A percentile compares a stretch with the other conserved stretches of the same genome.
These are phyloP conservation scores for Aspergillus affinis DNA, from an alignment of 495 filamentous ascomycete species.

Conservation along the genomic window DNA sequence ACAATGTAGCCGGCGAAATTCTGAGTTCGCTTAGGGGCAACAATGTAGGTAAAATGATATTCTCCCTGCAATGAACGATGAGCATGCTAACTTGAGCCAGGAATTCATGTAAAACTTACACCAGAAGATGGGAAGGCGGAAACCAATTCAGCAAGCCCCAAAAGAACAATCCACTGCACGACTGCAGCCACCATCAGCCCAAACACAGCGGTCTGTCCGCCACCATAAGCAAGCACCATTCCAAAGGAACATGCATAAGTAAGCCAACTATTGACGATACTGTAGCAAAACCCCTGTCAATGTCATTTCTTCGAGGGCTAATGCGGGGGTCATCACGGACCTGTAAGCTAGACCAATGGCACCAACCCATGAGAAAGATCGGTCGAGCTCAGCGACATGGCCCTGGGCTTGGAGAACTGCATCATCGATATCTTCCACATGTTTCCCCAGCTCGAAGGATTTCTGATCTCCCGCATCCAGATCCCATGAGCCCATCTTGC, in stretches of 20 bases:
- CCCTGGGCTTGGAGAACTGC: slow-evolving; percentile 23
- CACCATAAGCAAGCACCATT: slow-evolving; percentile 22
- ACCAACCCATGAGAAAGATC: slow-evolving; percentile 25
- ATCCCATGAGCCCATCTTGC: background rate
- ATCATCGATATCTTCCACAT: slow-evolving; percentile 16
- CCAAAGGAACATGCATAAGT: slow-evolving; percentile 24
- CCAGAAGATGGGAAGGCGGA: slow-evolving; percentile 30
- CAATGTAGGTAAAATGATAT: slow-evolving; percentile 34
- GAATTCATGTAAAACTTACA: slow-evolving; percentile 10
- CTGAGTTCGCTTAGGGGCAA: slow-evolving; percentile 24
- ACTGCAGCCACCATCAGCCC: slow-evolving; percentile 18
- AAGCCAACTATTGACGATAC: slow-evolving; percentile 32
- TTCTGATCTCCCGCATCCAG: background rate
- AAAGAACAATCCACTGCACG: slow-evolving; percentile 28
- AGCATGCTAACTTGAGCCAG: too few species aligned
- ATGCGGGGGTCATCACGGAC: slow-evolving; percentile 3
- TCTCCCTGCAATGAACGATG: slow-evolving; percentile 17
- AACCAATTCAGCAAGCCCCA: slow-evolving; percentile 28
- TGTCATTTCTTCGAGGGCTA: background rate
- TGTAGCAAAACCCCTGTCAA: background rate
- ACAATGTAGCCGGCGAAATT: slow-evolving; percentile 29
- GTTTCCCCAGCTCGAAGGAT: background rate
- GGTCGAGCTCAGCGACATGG: slow-evolving; percentile 15
- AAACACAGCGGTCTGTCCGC: slow-evolving; percentile 24
- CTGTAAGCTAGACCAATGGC: slow-evolving; percentile 19